These are phyloP conservation scores for Thinopyrum elongatum DNA, from an alignment of 176 grass and related monocot genomes.

Conservation along the genomic window DNA sequence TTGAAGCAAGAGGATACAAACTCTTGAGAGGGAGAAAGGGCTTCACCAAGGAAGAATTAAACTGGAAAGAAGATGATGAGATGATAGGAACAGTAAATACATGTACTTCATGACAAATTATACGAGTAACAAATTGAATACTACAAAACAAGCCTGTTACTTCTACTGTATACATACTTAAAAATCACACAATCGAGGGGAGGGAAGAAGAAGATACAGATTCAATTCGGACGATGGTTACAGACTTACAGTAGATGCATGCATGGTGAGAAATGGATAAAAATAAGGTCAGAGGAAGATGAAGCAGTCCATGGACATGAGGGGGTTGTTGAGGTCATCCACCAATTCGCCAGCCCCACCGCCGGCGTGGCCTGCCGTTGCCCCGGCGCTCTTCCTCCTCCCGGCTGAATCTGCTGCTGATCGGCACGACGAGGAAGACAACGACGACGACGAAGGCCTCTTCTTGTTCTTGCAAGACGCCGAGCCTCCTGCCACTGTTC, in stretches of 20 bases:
- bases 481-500: neutral
- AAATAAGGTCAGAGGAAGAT: slow-evolving; percentile 27
- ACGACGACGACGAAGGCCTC: neutral
- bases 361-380: neutral
- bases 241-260: neutral
- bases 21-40: too few species aligned
- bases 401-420: neutral
- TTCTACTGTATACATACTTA: too few species aligned
- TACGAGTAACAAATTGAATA: too few species aligned
- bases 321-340: slow-evolving; percentile 37
- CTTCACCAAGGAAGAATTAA: too few species aligned
- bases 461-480: neutral
- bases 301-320: slow-evolving; percentile 52
- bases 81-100: too few species aligned
- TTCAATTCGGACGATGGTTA: neutral
- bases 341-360: neutral
- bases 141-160: too few species aligned
- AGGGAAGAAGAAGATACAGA: neutral
- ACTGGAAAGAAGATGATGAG: too few species aligned
- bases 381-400: neutral
- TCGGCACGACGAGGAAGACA: neutral
- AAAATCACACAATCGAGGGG: neutral
- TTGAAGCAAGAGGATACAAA: too few species aligned
- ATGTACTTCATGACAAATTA: too few species aligned
- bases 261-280: neutral